Percentiles rank a stretch among this genome's conserved stretches.
Evolutionary conservation across 495 filamentous ascomycete species (phyloP).

Genomic region (Copromyces sp.): DNA sequence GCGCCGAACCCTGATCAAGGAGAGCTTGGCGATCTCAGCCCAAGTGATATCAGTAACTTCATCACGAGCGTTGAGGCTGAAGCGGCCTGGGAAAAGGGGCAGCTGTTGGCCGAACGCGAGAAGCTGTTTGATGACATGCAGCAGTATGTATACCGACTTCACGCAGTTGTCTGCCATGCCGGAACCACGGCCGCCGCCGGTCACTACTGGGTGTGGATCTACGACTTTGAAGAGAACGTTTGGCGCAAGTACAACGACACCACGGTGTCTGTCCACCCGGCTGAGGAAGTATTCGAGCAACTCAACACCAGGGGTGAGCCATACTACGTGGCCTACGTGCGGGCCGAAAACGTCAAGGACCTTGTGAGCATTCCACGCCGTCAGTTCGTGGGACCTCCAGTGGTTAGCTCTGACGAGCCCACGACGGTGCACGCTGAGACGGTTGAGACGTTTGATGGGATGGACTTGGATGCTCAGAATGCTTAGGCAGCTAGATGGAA

Average conservation of each 20-base stretch:
- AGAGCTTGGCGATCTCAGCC: not conserved
- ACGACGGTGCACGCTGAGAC: not conserved
- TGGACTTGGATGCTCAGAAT: not conserved
- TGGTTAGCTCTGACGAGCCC: not conserved
- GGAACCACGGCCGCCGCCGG: slow-evolving; percentile 52
- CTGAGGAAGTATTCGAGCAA: slow-evolving; percentile 53
- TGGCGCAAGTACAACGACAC: slow-evolving; percentile 96
- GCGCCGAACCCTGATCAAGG: not conserved
- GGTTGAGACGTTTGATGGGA: not conserved
- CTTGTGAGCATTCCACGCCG: slow-evolving; percentile 46
- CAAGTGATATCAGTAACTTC: not conserved
- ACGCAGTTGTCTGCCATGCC: slow-evolving; percentile 85
- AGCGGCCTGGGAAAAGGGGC: slow-evolving; percentile 3
- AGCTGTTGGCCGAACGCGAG: slow-evolving; percentile 29
- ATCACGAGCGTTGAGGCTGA: slow-evolving; percentile 1
- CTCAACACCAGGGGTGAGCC: slow-evolving; percentile 58
- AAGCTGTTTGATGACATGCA: slow-evolving; percentile 51
- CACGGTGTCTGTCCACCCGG: slow-evolving; percentile 54
- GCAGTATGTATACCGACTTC: slow-evolving; percentile 66
- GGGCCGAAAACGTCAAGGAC: slow-evolving; percentile 47
- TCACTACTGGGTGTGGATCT: slow-evolving; percentile 97
- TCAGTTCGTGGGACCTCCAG: not conserved
- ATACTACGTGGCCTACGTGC: slow-evolving; percentile 83
- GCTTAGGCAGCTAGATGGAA: not conserved
- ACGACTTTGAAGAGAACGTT: slow-evolving; percentile 66